Percentiles rank a stretch among this genome's conserved stretches.
Conservation (phyloP, 2,329 filamentous ascomycete species). For the Aureobasidium sp. region DNA sequence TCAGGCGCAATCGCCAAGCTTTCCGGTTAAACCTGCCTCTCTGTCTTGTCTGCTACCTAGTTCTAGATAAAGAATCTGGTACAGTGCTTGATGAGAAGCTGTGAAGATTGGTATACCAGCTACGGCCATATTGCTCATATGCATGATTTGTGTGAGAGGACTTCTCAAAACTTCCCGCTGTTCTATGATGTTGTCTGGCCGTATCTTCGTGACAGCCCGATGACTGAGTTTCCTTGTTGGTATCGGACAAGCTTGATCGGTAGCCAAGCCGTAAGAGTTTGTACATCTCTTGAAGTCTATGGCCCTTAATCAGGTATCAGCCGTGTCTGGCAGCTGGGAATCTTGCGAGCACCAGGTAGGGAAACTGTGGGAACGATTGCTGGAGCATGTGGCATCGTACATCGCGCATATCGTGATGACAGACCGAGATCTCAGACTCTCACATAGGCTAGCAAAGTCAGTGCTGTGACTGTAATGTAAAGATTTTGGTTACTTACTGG, state of each 20-base stretch:
- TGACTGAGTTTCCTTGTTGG: not conserved
- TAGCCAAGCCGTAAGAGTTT: not conserved
- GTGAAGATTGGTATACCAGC: not conserved
- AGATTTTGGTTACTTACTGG: slow-evolving; percentile 60
- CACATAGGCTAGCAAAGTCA: slow-evolving; percentile 12
- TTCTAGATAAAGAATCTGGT: not conserved
- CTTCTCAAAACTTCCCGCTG: not conserved
- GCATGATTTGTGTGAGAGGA: not conserved
- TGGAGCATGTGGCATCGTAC: too few species aligned
- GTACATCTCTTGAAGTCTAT: too few species aligned
- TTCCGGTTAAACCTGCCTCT: not conserved
- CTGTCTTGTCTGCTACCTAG: not conserved
- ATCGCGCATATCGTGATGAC: not conserved
- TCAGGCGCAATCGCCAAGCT: not conserved
- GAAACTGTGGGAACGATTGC: not conserved
- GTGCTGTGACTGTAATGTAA: not conserved
- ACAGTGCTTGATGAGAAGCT: not conserved
- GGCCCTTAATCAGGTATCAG: not conserved
- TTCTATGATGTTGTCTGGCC: not conserved
- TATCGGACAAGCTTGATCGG: not conserved
- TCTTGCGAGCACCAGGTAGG: not conserved
- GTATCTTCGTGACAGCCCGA: not conserved
- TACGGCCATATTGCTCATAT: not conserved
- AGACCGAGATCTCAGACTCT: not conserved
- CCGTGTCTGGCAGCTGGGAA: not conserved